These are phyloP conservation scores for Neonectria coccinea DNA, from an alignment of 2,329 filamentous ascomycete genomes.

Conservation along the genomic window DNA sequence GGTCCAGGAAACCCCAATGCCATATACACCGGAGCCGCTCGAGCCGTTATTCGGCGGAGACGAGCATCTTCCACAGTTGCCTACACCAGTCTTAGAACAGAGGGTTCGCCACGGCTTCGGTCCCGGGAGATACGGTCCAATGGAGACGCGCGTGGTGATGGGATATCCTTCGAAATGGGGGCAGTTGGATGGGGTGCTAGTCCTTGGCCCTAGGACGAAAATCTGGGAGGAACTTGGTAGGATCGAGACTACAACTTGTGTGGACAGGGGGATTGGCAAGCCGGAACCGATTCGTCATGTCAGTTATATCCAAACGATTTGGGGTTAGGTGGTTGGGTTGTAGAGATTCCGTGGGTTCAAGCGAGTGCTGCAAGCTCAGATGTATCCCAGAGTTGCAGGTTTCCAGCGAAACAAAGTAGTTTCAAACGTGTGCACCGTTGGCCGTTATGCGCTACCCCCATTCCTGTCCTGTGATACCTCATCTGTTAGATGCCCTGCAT, in stretches of 20 bases:
- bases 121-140: neutral
- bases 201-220: too few relatives aligned
- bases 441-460: neutral
- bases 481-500: neutral
- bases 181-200: neutral
- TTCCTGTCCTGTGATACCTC: neutral
- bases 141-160: slow-evolving; percentile 2
- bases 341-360: neutral
- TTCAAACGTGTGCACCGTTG: too few relatives aligned
- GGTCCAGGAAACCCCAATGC: neutral
- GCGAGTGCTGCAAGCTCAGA: too few relatives aligned
- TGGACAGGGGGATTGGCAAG: neutral
- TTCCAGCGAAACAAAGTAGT: neutral
- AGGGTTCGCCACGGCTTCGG: neutral
- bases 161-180: neutral
- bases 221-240: neutral
- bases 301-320: neutral
- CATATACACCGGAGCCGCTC: slow-evolving; percentile 31
- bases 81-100: neutral
- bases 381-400: neutral
- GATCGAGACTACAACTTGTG: neutral
- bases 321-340: neutral
- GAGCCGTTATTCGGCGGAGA: slow-evolving; percentile 34
- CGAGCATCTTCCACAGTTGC: slow-evolving; percentile 7
- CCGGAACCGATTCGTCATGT: neutral